Conservation (phyloP, 768 basidiomycete species). For the Amanita inopinata region DNA sequence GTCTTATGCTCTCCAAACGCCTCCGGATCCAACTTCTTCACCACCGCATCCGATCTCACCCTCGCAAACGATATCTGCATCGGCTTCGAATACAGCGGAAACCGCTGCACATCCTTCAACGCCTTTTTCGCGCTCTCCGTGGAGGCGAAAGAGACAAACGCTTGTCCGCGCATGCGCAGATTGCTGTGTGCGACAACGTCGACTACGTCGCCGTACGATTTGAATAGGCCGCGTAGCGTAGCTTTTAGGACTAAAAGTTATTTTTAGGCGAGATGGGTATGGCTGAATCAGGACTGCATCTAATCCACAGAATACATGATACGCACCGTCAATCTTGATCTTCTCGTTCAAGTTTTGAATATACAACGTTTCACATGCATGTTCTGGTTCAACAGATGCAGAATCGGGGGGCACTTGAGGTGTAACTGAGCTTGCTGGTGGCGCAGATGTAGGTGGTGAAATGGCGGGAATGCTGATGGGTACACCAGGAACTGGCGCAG, state of each 20-base stretch:
- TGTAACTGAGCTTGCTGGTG: slow-evolving; percentile 1
- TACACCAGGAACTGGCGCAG: slow-evolving; percentile 12
- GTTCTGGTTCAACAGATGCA: slow-evolving; percentile 26
- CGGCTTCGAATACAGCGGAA: slow-evolving; percentile 93
- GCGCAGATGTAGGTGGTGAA: slow-evolving; percentile 13
- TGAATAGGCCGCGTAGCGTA: slow-evolving; percentile 82
- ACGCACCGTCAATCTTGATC: slow-evolving; percentile 67
- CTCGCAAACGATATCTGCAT: slow-evolving; percentile 97
- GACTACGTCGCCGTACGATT: slow-evolving; percentile 84
- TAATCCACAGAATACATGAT: slow-evolving; percentile 9
- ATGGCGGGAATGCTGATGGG: slow-evolving; percentile 8
- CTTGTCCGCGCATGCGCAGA: slow-evolving; percentile 96
- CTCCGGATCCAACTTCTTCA: slow-evolving; percentile 56
- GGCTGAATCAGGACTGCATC: no score
- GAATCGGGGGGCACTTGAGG: neutral
- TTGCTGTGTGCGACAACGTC: slow-evolving; percentile 95
- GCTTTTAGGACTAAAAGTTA: slow-evolving; percentile 89
- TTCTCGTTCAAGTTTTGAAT: slow-evolving; percentile 96
- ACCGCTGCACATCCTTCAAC: slow-evolving; percentile 85
- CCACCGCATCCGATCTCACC: slow-evolving; percentile 84
- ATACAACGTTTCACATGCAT: slow-evolving; percentile 79
- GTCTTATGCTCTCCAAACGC: slow-evolving; percentile 70
- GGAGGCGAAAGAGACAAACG: slow-evolving; percentile 87
- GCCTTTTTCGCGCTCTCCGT: slow-evolving; percentile 80
- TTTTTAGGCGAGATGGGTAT: no score